A percentile compares a stretch with the other conserved stretches of the same genome.
Evolutionary conservation across 768 basidiomycete genomes (phyloP).

Genomic region (Phallus indusiatus): DNA sequence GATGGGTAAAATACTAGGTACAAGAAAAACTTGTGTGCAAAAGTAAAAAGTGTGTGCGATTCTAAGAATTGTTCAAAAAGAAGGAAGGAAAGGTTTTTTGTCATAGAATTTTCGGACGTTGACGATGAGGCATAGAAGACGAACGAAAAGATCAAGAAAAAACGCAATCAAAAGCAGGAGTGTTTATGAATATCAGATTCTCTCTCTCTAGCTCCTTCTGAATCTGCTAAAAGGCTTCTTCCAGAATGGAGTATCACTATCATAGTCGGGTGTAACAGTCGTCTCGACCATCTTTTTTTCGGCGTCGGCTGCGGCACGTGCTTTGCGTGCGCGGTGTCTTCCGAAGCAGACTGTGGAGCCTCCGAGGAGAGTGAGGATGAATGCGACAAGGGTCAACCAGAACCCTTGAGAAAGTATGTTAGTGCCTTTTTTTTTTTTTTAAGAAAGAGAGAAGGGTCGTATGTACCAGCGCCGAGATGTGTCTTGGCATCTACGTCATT

Average conservation of each 20-base stretch:
- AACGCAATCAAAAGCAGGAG: too few species aligned
- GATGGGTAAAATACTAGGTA: too few species aligned
- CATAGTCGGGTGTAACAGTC: background rate
- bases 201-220: constrained; percentile 5
- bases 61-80: too few species aligned
- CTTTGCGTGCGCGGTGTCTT: constrained; percentile 45
- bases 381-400: constrained; percentile 63
- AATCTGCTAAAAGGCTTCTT: background rate
- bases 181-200: too few species aligned
- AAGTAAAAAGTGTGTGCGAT: too few species aligned
- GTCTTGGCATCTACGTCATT: constrained; percentile 35
- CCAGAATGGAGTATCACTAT: constrained; percentile 2
- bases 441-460: background rate
- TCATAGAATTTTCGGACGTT: too few species aligned
- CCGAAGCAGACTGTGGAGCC: constrained; percentile 67
- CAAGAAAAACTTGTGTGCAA: too few species aligned
- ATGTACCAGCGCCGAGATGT: constrained; percentile 53
- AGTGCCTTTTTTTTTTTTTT: background rate
- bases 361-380: constrained; percentile 54
- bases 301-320: constrained; percentile 21
- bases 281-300: background rate
- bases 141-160: too few species aligned
- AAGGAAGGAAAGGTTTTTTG: too few species aligned
- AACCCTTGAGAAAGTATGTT: constrained; percentile 35
- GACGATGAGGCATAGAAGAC: too few species aligned